Evolutionary conservation across 192 early-diverging fungal species (phyloP), one percentile per base, ranked within the genome.

Genomic region (Podila epigama): DNA sequence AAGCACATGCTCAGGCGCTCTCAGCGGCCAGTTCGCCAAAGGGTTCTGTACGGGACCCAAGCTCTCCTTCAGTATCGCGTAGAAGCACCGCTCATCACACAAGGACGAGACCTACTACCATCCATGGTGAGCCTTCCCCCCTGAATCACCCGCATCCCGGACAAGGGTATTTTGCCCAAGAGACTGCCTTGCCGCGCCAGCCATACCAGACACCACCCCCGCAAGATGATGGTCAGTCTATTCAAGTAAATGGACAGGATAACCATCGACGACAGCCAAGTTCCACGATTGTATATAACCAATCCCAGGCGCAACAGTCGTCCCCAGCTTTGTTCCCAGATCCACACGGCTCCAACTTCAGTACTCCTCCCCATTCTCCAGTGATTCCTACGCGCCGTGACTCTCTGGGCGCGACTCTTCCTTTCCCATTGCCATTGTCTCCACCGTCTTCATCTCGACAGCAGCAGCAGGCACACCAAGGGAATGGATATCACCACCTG

Each of bases 121-220:
- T 77, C 33, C 73, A 77, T 25, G 73, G 73, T 8, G 73, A 68
- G 44, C 71, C 71, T 12, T 58, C 66, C 44, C 65, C 71, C 5
- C 73, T 68, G 6, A 36, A 31, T 32, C 13, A 40, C 5, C 37
- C 41, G 25, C 4, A 4, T 7, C 53, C 34, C 13, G n/a, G 13
- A n/a, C 32, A 48, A 5, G n/a, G 51, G 10, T 62, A 42, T 37
- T 58, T 37, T 42, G 65, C 52, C 34, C 41, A 37, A 18, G 50
- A 65, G 57, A 18, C 27, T 15, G 1, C 58, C 12, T 40, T 44
- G 12, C 62, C 55, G 4, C 56, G 32, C 28, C 25, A 29, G 22
- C 61, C 55, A 31, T 63, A 41, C 42, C 58, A 40, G 40, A 35
- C 54, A n/a, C 50, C 55, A 0, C 50, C 50, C 13, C 27, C 28